A percentile compares a stretch with the other conserved stretches of the same genome.
These are phyloP conservation scores for Cymbopogon flexuosus DNA, from an alignment of 202 grass and related monocot genomes.

Conservation along the genomic window DNA sequence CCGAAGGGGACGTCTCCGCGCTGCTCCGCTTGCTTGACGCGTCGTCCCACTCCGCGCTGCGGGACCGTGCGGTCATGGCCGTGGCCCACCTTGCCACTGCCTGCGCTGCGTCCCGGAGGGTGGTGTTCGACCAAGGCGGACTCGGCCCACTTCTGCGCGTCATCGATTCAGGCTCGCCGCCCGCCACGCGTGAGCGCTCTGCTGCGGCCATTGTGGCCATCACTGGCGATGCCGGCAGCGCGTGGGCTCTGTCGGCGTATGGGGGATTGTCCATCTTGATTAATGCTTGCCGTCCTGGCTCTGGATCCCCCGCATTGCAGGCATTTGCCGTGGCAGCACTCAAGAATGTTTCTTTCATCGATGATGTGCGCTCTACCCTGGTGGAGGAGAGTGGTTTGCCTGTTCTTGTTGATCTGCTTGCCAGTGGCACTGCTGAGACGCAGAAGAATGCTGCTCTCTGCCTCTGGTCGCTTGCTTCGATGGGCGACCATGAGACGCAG, in stretches of 20 bases:
- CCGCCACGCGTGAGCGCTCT: slow-evolving; percentile 43
- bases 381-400: slow-evolving; percentile 59
- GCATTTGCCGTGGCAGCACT: slow-evolving; percentile 50
- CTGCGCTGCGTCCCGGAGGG: slow-evolving; percentile 51
- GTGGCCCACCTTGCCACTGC: slow-evolving; percentile 50
- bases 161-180: slow-evolving; percentile 48
- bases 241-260: slow-evolving; percentile 75
- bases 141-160: slow-evolving; percentile 71
- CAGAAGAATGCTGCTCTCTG: slow-evolving; percentile 56
- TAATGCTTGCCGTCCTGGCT: slow-evolving; percentile 62
- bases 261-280: slow-evolving; percentile 66
- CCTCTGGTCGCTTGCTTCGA: slow-evolving; percentile 54
- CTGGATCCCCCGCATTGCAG: slow-evolving; percentile 46
- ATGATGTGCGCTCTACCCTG: slow-evolving; percentile 58
- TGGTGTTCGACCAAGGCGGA: slow-evolving; percentile 68
- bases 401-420: slow-evolving; percentile 54
- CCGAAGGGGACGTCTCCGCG: slow-evolving; percentile 48
- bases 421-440: slow-evolving; percentile 39
- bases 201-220: slow-evolving; percentile 57
- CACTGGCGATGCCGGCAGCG: slow-evolving; percentile 43
- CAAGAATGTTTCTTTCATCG: slow-evolving; percentile 57
- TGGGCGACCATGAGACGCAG: slow-evolving; percentile 51
- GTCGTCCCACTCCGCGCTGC: slow-evolving; percentile 56
- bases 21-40: slow-evolving; percentile 77
- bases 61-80: slow-evolving; percentile 46